These are phyloP conservation scores for Pistacia integerrima DNA, from an alignment of 345 rosid genomes.

Conservation along the genomic window DNA sequence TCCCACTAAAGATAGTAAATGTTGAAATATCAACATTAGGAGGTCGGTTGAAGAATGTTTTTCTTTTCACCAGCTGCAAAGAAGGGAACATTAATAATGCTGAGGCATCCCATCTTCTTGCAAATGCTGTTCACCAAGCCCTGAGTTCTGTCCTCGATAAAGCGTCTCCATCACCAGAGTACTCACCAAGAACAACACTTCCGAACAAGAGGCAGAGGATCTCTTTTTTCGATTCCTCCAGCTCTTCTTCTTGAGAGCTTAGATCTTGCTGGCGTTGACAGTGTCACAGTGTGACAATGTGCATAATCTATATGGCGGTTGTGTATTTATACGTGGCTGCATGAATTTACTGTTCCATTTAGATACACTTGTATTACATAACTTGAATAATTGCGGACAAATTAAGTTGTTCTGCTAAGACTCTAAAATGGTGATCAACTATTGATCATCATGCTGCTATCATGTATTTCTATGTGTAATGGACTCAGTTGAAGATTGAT, in stretches of 20 bases:
- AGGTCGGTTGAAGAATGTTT: conserved; percentile 47
- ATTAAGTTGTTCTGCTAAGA: not conserved
- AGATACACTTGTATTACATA: not conserved
- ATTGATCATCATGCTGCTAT: not conserved
- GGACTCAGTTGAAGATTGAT: not conserved
- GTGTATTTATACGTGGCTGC: not conserved
- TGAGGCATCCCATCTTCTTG: conserved; percentile 23
- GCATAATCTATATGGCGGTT: not conserved
- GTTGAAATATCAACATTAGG: conserved; percentile 60
- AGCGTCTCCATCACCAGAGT: conserved; percentile 38
- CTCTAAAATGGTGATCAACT: not conserved
- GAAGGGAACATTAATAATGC: conserved; percentile 14
- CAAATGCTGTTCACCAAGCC: conserved; percentile 33
- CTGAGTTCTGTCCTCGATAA: conserved; percentile 48
- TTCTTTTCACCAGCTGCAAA: conserved; percentile 39
- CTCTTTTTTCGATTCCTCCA: conserved; percentile 41
- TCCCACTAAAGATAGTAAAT: conserved; percentile 42
- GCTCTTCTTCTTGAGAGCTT: conserved; percentile 44
- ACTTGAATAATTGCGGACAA: not conserved
- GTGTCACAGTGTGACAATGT: not conserved
- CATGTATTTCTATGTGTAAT: not conserved
- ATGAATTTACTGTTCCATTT: not conserved
- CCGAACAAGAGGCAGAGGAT: conserved; percentile 49
- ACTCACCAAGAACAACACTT: conserved; percentile 37
- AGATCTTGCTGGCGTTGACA: not conserved